Evolutionary conservation across 495 filamentous ascomycete genomes (phyloP).

Genomic region (Neurospora sp.): DNA sequence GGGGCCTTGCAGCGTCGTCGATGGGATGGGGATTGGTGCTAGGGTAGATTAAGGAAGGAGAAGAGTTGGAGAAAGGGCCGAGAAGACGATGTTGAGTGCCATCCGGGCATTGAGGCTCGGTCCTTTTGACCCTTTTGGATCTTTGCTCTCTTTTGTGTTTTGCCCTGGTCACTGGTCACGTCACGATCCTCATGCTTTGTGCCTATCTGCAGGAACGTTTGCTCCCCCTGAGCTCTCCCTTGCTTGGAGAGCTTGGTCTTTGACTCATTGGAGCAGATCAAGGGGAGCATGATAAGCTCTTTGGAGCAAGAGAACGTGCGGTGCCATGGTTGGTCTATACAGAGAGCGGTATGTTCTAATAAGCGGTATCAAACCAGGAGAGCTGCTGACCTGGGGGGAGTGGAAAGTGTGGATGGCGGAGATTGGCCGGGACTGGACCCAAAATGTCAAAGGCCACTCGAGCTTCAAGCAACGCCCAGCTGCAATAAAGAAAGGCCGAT

Average conservation of each 20-base stretch:
- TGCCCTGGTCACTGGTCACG: neutral
- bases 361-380: neutral
- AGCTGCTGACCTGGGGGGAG: neutral
- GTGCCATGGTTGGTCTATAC: neutral
- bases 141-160: neutral
- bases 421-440: neutral
- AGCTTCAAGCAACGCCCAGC: neutral
- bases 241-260: neutral
- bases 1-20: neutral
- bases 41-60: neutral
- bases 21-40: neutral
- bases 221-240: neutral
- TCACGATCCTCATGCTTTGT: neutral
- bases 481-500: neutral
- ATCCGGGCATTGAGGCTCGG: neutral
- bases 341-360: neutral
- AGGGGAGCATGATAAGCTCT: neutral
- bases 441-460: neutral
- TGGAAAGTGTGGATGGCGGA: neutral
- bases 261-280: neutral
- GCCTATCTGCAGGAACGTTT: neutral
- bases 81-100: neutral
- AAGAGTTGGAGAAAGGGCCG: neutral
- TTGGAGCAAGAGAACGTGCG: neutral
- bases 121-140: neutral